Conservation (phyloP, 2,329 filamentous ascomycete species). For the Ophiostoma pallidulum region DNA sequence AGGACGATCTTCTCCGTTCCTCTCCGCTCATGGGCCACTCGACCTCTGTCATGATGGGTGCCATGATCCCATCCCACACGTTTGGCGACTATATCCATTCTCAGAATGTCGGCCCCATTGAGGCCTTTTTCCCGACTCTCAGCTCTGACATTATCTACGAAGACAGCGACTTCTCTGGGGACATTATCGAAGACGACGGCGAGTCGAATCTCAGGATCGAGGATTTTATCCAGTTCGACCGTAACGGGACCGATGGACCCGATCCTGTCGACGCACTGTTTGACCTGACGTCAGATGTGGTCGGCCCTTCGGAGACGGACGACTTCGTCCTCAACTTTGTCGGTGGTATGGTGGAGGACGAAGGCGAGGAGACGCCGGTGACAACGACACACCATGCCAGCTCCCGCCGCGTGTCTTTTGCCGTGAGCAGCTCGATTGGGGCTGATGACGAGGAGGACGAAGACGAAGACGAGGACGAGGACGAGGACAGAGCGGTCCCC, state of each 20-base stretch:
- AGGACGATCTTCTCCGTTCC: constrained; percentile 27
- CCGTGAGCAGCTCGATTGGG: not conserved
- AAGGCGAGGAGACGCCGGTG: constrained; percentile 41
- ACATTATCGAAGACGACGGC: constrained; percentile 55
- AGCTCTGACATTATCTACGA: constrained; percentile 49
- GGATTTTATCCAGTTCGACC: constrained; percentile 64
- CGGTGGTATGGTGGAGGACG: constrained; percentile 38
- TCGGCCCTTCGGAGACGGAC: constrained; percentile 3
- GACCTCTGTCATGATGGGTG: constrained; percentile 70
- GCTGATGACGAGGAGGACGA: constrained; percentile 27
- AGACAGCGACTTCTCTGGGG: constrained; percentile 38
- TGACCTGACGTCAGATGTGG: not conserved
- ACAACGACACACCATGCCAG: constrained; percentile 24
- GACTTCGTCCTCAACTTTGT: constrained; percentile 4
- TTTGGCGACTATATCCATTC: constrained; percentile 50
- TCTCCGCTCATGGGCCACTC: constrained; percentile 56
- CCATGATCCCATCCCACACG: constrained; percentile 50
- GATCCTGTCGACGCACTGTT: constrained; percentile 8
- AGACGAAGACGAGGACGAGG: constrained; percentile 21
- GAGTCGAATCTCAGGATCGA: constrained; percentile 57
- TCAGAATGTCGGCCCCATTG: constrained; percentile 61
- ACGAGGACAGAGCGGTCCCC: constrained; percentile 34
- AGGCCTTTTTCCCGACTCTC: constrained; percentile 62
- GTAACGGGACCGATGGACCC: constrained; percentile 25
- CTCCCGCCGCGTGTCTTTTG: not conserved